These are phyloP conservation scores for Neonectria sp. DNA, from an alignment of 2,329 filamentous ascomycete genomes.

Conservation along the genomic window DNA sequence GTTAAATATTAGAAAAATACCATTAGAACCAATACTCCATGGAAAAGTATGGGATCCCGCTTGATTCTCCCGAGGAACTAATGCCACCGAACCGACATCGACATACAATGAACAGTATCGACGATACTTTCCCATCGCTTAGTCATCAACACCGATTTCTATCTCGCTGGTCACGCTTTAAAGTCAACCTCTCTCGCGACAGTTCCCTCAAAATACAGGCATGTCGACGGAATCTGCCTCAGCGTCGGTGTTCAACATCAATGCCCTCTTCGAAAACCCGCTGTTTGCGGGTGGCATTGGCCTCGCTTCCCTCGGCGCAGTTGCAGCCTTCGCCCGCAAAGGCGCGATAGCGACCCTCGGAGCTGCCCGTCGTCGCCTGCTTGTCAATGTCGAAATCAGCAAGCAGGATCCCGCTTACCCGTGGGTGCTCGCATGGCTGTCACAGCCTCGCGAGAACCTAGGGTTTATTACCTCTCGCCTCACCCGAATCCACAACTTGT, in stretches of 20 bases:
- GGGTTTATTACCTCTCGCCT: slow-evolving; percentile 73
- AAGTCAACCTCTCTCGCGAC: slow-evolving; percentile 31
- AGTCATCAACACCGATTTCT: slow-evolving; percentile 24
- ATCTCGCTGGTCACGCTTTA: slow-evolving; percentile 23
- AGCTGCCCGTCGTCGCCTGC: slow-evolving; percentile 85
- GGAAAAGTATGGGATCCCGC: too few species aligned
- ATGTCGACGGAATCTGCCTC: slow-evolving; percentile 52
- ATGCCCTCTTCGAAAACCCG: slow-evolving; percentile 75
- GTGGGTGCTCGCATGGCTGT: slow-evolving; percentile 96
- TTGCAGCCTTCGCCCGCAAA: slow-evolving; percentile 84
- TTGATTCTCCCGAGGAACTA: background rate
- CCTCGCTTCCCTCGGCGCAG: slow-evolving; percentile 89
- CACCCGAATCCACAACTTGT: slow-evolving; percentile 73
- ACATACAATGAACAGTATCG: background rate
- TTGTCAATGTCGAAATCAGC: slow-evolving; percentile 96
- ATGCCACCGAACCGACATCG: background rate
- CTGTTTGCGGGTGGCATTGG: slow-evolving; percentile 84
- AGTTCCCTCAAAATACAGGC: slow-evolving; percentile 43
- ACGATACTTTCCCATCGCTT: background rate
- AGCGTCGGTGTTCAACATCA: slow-evolving; percentile 62
- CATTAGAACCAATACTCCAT: too few species aligned
- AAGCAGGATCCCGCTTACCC: slow-evolving; percentile 93
- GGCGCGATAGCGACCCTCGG: slow-evolving; percentile 80
- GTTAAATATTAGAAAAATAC: too few species aligned
- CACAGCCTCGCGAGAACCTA: slow-evolving; percentile 78